phyloP scores from a whole-genome alignment of 768 basidiomycete genomes.

The Psilocybe tampanensis region DNA sequence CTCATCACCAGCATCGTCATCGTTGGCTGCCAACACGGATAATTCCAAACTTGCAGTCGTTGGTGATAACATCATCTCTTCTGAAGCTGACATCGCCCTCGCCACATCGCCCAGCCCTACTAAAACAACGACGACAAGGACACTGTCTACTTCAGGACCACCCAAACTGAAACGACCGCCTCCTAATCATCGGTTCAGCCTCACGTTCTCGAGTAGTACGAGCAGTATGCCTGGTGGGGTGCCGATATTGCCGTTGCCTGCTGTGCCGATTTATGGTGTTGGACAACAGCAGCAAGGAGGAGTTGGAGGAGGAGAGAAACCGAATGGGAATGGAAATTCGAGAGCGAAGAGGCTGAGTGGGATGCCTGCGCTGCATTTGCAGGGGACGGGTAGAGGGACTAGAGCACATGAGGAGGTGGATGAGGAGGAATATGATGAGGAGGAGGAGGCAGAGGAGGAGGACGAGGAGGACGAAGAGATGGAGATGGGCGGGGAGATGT shows the following conservation, averaged over 20 bases:
- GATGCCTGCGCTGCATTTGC: constrained; percentile 50
- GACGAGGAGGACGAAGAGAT: constrained; percentile 36
- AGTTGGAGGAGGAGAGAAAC: neutral
- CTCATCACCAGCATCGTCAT: neutral
- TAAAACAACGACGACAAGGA: neutral
- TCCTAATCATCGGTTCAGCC: constrained; percentile 27
- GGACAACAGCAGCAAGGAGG: neutral
- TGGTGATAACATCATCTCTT: too few relatives aligned
- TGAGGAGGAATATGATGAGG: constrained; percentile 38
- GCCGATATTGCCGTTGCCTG: neutral
- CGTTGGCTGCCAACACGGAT: neutral
- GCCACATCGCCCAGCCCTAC: neutral
- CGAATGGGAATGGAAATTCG: neutral
- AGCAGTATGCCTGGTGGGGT: constrained; percentile 11
- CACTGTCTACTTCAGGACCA: neutral
- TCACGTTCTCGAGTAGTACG: constrained; percentile 19
- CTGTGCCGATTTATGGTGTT: neutral
- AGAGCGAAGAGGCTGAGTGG: constrained; percentile 41
- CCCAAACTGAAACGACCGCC: constrained; percentile 13
- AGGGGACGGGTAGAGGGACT: constrained; percentile 28
- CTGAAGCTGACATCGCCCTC: neutral
- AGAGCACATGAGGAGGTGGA: constrained; percentile 32
- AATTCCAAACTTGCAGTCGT: neutral
- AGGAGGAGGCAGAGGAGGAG: constrained; percentile 24
- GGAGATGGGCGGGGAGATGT: constrained; percentile 32